Percentiles rank a stretch among this genome's conserved stretches.
Conservation (phyloP, 768 basidiomycete species). For the Myochromella boudieri region DNA sequence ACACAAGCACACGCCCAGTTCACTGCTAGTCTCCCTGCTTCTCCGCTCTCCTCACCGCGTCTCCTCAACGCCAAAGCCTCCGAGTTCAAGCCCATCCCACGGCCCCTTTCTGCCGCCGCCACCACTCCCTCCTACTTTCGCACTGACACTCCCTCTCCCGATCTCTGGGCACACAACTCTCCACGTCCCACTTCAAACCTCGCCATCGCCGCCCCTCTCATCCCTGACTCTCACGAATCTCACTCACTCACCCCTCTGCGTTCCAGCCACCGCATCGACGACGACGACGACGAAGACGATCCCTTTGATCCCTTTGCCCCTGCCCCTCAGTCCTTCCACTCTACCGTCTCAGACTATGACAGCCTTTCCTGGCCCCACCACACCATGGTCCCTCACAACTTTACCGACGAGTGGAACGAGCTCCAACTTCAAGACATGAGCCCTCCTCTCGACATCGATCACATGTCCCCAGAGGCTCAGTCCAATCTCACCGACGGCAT, state of each 20-base stretch:
- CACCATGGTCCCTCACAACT: conserved; percentile 22
- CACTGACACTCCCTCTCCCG: conserved; percentile 84
- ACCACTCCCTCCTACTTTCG: conserved; percentile 59
- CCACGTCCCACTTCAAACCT: conserved; percentile 77
- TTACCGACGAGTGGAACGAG: conserved; percentile 24
- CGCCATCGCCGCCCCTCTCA: conserved; percentile 87
- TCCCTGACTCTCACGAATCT: conserved; percentile 59
- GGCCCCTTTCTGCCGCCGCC: conserved; percentile 75
- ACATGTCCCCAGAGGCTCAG: conserved; percentile 46
- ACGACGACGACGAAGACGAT: conserved; percentile 77
- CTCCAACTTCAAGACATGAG: too few relatives aligned
- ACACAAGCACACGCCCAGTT: conserved; percentile 60
- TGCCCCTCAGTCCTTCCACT: conserved; percentile 56
- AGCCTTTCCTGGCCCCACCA: conserved; percentile 22
- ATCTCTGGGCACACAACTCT: conserved; percentile 82
- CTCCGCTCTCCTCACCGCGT: conserved; percentile 82
- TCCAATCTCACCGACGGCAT: conserved; percentile 80
- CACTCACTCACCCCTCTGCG: conserved; percentile 69
- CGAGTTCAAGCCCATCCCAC: conserved; percentile 83
- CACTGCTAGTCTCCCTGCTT: conserved; percentile 80
- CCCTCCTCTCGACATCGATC: conserved; percentile 25
- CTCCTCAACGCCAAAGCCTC: conserved; percentile 87
- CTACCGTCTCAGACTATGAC: conserved; percentile 65
- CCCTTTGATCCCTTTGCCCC: conserved; percentile 78
- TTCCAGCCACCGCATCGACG: conserved; percentile 57